A percentile compares a stretch with the other conserved stretches of the same genome.
phyloP scores from a whole-genome alignment of 2,329 filamentous ascomycete genomes.

The Didymella pomorum region DNA sequence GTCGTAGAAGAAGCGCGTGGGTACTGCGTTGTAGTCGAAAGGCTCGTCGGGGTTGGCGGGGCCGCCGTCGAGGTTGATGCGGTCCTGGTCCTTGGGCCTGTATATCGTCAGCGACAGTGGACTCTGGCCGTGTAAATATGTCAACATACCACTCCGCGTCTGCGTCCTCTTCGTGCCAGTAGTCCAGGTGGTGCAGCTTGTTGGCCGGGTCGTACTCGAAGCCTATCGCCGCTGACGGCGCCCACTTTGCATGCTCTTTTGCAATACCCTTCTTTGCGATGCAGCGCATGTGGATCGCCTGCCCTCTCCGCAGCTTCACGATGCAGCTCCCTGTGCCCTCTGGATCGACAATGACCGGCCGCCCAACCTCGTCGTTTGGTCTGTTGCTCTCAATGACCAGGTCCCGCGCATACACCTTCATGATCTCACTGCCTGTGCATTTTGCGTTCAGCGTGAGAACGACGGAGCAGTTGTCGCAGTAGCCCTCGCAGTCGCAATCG shows the following conservation, averaged over 20 bases:
- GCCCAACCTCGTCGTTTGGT: conserved; percentile 77
- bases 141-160: conserved; percentile 79
- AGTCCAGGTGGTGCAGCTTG: conserved; percentile 87
- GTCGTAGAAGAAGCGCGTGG: conserved; percentile 88
- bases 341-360: conserved; percentile 82
- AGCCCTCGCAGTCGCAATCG: conserved; percentile 95
- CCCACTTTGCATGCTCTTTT: conserved; percentile 99
- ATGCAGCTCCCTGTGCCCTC: conserved; percentile 85
- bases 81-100: conserved; percentile 85
- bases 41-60: conserved; percentile 79
- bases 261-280: conserved; percentile 98
- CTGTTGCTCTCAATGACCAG: conserved; percentile 75
- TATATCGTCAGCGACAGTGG: not conserved
- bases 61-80: conserved; percentile 77
- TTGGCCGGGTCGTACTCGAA: conserved; percentile 99
- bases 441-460: conserved; percentile 84
- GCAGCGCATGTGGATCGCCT: conserved; percentile 89
- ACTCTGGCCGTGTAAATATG: not conserved
- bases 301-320: conserved; percentile 86
- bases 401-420: conserved; percentile 94
- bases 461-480: conserved; percentile 91
- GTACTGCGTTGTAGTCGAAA: conserved; percentile 90
- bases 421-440: conserved; percentile 84
- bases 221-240: conserved; percentile 86
- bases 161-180: conserved; percentile 93